These are phyloP conservation scores for Chrysoporthe austroafricana DNA, from an alignment of 2,329 filamentous ascomycete species.

Conservation along the genomic window DNA sequence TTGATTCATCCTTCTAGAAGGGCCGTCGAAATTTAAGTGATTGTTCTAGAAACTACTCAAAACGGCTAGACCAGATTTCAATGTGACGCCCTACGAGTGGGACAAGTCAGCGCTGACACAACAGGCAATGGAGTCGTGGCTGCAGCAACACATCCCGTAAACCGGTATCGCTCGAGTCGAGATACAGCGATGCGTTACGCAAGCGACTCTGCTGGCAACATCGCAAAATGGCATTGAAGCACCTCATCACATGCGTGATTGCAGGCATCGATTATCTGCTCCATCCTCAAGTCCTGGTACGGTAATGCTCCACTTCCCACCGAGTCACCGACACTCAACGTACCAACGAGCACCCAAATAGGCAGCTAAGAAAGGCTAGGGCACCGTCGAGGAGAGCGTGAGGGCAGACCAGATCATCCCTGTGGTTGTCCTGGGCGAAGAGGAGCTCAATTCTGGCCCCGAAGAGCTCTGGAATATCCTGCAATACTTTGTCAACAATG, in stretches of 20 bases:
- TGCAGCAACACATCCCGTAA: neutral
- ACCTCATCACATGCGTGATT: slow-evolving; percentile 37
- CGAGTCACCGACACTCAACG: neutral
- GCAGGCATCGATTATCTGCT: slow-evolving; percentile 46
- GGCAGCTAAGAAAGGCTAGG: slow-evolving; percentile 34
- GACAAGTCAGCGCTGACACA: neutral
- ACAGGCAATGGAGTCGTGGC: neutral
- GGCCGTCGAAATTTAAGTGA: neutral
- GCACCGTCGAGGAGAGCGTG: slow-evolving; percentile 46
- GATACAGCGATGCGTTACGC: neutral
- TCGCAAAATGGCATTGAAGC: slow-evolving; percentile 27
- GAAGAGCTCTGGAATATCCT: slow-evolving; percentile 41
- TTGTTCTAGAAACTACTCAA: neutral
- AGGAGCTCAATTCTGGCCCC: slow-evolving; percentile 40
- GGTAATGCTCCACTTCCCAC: neutral
- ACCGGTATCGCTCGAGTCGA: neutral
- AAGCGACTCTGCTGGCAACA: slow-evolving; percentile 11
- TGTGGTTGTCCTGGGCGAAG: slow-evolving; percentile 44
- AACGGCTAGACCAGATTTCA: neutral
- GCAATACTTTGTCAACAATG: slow-evolving; percentile 38
- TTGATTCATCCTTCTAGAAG: neutral
- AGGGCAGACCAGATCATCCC: slow-evolving; percentile 46
- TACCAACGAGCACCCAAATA: neutral
- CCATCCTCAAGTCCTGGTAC: slow-evolving; percentile 44
- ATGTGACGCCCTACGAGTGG: neutral